These are phyloP conservation scores for Starmera pachycereana DNA, from an alignment of 805 yeast genomes.

Conservation along the genomic window DNA sequence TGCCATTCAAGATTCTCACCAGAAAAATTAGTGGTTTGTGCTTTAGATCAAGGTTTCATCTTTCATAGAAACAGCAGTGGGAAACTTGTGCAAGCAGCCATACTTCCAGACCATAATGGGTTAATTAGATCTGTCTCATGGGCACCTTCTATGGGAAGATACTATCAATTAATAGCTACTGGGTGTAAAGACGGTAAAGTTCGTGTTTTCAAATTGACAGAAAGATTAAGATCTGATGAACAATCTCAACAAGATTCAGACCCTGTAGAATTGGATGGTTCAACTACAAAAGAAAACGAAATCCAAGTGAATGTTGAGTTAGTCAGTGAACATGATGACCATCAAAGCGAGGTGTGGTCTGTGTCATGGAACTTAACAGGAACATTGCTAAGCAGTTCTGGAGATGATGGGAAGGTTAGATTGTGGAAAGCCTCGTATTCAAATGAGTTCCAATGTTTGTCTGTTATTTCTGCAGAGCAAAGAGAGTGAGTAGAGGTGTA, in stretches of 20 bases:
- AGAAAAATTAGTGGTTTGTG: conserved; percentile 77
- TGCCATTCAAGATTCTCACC: conserved; percentile 76
- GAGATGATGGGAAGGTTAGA: conserved; percentile 88
- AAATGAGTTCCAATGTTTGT: conserved; percentile 85
- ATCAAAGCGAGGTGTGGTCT: conserved; percentile 88
- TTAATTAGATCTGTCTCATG: conserved; percentile 82
- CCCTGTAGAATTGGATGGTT: conserved; percentile 10
- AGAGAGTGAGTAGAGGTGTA: conserved; percentile 1
- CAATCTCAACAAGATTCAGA: conserved; percentile 8
- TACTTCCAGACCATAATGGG: conserved; percentile 77
- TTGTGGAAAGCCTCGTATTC: conserved; percentile 86
- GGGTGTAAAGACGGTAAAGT: conserved; percentile 94
- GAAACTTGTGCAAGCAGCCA: conserved; percentile 46
- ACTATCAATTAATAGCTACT: conserved; percentile 82
- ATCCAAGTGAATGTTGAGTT: conserved; percentile 38
- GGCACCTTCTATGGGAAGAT: conserved; percentile 96
- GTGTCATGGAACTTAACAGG: conserved; percentile 95
- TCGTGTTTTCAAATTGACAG: conserved; percentile 69
- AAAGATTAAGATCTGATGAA: conserved; percentile 16
- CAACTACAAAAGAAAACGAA: conserved; percentile 15
- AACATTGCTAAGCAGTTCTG: conserved; percentile 83
- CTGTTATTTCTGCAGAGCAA: conserved; percentile 61
- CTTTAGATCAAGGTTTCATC: conserved; percentile 80
- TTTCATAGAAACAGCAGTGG: conserved; percentile 45
- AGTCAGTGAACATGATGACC: conserved; percentile 63